These are phyloP conservation scores for Leptographium lundbergii DNA, from an alignment of 2,329 filamentous ascomycete species.

Conservation along the genomic window DNA sequence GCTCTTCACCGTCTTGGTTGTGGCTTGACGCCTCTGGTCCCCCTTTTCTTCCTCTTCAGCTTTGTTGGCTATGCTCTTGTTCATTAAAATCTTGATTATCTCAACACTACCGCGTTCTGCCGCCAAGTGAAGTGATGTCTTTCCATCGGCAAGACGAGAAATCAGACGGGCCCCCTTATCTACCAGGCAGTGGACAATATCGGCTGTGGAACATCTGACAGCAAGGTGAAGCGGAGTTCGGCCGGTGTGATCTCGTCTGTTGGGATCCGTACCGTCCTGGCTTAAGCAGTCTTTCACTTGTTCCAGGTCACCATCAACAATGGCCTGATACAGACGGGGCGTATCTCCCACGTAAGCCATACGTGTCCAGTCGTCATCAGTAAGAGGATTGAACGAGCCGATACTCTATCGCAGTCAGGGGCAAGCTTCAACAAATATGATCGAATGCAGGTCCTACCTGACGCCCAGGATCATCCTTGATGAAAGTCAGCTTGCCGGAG, in stretches of 20 bases:
- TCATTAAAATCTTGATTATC: constrained; percentile 60
- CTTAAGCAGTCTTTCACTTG: constrained; percentile 57
- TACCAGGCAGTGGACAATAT: constrained; percentile 59
- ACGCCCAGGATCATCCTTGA: constrained; percentile 70
- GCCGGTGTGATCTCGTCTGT: constrained; percentile 66
- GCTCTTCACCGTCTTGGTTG: too few relatives aligned
- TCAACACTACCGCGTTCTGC: constrained; percentile 54
- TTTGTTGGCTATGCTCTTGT: constrained; percentile 63
- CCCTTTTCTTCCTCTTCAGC: constrained; percentile 47
- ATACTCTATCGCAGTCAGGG: constrained; percentile 25
- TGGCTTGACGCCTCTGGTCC: too few relatives aligned
- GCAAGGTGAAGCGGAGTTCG: constrained; percentile 70
- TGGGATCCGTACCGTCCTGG: constrained; percentile 56
- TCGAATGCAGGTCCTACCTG: constrained; percentile 28
- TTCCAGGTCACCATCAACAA: constrained; percentile 60
- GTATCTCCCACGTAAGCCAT: constrained; percentile 85
- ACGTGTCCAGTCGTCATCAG: constrained; percentile 75
- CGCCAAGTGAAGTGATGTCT: constrained; percentile 72
- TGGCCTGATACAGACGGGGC: constrained; percentile 64
- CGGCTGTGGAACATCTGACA: constrained; percentile 51
- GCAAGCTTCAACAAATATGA: neutral
- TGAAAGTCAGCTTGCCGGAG: constrained; percentile 58
- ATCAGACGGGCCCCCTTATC: constrained; percentile 61
- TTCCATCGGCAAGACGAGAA: constrained; percentile 63
- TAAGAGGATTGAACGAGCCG: constrained; percentile 65